Conservation (phyloP, 768 basidiomycete species). For the Cubamyces lactineus region DNA sequence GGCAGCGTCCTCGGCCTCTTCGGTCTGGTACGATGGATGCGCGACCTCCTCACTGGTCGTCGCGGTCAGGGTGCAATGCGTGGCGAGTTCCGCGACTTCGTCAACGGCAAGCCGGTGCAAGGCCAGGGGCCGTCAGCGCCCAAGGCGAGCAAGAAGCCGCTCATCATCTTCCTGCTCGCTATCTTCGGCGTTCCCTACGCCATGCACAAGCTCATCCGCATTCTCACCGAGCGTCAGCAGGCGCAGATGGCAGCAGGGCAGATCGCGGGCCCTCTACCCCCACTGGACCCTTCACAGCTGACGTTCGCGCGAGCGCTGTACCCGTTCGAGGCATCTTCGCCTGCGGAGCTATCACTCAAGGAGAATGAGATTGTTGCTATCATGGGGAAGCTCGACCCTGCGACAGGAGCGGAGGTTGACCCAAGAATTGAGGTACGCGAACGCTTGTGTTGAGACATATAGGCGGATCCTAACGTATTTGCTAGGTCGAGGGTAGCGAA, state of each 20-base stretch:
- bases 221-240: constrained; percentile 65
- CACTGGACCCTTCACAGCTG: constrained; percentile 77
- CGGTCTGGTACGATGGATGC: constrained; percentile 86
- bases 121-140: constrained; percentile 44
- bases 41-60: constrained; percentile 57
- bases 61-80: constrained; percentile 46
- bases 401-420: constrained; percentile 69
- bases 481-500: constrained; percentile 54
- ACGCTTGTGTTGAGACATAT: neutral
- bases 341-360: constrained; percentile 78
- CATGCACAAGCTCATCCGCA: constrained; percentile 86
- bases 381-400: constrained; percentile 75
- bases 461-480: neutral
- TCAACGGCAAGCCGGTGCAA: constrained; percentile 64
- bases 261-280: constrained; percentile 47
- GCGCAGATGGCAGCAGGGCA: constrained; percentile 42
- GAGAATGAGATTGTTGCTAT: constrained; percentile 95
- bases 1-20: constrained; percentile 94
- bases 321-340: constrained; percentile 72
- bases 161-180: constrained; percentile 91
- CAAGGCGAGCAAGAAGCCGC: constrained; percentile 83
- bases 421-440: constrained; percentile 55
- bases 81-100: constrained; percentile 76
- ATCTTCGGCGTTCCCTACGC: constrained; percentile 92
- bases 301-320: constrained; percentile 85